Evolutionary conservation across 257 asterid species (phyloP), one percentile per base, ranked within the genome.

Genomic region (Nicotiana paniculata): DNA sequence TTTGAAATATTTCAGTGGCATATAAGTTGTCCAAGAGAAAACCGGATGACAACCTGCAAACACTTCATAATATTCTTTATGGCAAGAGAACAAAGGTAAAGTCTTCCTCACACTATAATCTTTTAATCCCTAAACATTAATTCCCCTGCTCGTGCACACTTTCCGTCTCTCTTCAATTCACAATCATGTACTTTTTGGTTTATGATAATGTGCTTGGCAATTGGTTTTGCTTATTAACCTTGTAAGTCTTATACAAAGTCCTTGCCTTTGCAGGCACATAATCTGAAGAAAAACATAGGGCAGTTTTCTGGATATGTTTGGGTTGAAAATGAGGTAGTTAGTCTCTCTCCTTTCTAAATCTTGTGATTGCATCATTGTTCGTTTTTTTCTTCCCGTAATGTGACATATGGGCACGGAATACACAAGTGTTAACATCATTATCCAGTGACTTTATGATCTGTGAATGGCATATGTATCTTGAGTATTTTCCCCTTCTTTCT

Each of bases 241-340:
- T 79, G 43, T 35, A 55, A 76, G 15, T 64, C 24, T 21, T 74
- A 74, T 62, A 83, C 82, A 6, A 9, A 9, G 43, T 51, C 59
- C 70, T 81, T 62, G 51, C 77, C 83, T 85, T 66, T 86, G 79
- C 94, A 95, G 99, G 91, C 85, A 81, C 91, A 91, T 24, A 80
- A 69, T 33, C 63, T 95, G 91, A 95, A 95, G 93, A 92, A 86
- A 91, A 91, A 95, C 82, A 81, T 95, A 21, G 97, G 99, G 85
- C 91, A 88, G 91, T 95, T 95, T 90, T 95, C 98, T 86, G 99
- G 99, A 81, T 93, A 89, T 88, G 92, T 89, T 53, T 95, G 99
- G 99, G 85, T 66, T 84, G 94, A 93, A 88, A 89, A 90, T 88
- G 97, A 95, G 98, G 99, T 95, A 82, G 17, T 68, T n/a, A 5